These are phyloP conservation scores for Tetrahymena borealis DNA, from an alignment of 73 alveolate species.

Conservation along the genomic window DNA sequence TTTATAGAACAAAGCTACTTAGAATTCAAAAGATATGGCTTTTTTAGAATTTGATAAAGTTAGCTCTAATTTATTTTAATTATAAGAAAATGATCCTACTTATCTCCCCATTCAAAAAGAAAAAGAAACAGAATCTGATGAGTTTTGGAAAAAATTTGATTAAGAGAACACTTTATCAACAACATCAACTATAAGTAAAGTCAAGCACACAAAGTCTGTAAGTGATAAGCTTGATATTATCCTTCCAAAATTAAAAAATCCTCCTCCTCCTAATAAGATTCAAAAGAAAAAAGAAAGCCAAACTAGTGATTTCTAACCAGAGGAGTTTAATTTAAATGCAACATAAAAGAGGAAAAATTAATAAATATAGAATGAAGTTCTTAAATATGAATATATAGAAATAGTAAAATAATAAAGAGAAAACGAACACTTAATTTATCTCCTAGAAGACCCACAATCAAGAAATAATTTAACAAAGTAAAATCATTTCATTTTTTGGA, in stretches of 20 bases:
- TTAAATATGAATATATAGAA: neutral
- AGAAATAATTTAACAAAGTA: neutral
- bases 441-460: neutral
- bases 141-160: neutral
- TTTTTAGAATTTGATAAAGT: neutral
- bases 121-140: neutral
- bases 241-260: neutral
- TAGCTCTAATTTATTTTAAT: neutral
- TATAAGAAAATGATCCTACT: neutral
- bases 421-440: neutral
- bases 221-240: neutral
- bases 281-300: neutral
- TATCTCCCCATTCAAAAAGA: neutral
- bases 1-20: neutral
- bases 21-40: neutral
- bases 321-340: neutral
- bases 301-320: neutral
- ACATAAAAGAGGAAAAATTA: neutral
- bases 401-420: neutral
- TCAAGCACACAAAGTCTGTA: neutral
- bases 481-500: neutral
- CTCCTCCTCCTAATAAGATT: neutral
- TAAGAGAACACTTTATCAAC: neutral
- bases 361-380: neutral
- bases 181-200: neutral